phyloP scores from a whole-genome alignment of 768 basidiomycete species.

The Agaricus blazei region DNA sequence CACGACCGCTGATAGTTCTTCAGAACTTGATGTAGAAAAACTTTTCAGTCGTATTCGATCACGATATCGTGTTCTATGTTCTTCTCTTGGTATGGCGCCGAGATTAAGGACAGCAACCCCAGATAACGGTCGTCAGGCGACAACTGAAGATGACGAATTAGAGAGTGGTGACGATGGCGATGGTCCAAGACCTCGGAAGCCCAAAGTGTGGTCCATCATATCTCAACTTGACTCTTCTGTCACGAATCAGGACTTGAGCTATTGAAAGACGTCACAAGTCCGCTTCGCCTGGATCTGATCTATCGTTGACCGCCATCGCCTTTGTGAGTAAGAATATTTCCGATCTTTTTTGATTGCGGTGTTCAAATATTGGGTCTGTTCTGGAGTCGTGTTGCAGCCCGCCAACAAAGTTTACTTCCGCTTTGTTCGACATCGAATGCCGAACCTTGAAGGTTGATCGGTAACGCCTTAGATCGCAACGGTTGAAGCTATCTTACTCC shows the following conservation, averaged over 20 bases:
- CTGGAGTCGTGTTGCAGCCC: too few species aligned
- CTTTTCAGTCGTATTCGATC: slow-evolving; percentile 84
- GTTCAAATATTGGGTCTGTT: too few species aligned
- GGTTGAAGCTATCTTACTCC: too few species aligned
- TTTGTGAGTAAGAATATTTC: too few species aligned
- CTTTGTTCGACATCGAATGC: too few species aligned
- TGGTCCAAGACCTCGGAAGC: slow-evolving; percentile 1
- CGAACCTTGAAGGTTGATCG: too few species aligned
- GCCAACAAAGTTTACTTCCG: too few species aligned
- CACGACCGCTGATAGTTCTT: slow-evolving; percentile 31
- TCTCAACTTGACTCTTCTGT: slow-evolving; percentile 20
- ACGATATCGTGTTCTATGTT: slow-evolving; percentile 82
- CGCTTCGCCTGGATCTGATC: too few species aligned
- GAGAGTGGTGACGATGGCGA: slow-evolving; percentile 1
- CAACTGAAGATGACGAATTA: slow-evolving; percentile 6
- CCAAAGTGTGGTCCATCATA: slow-evolving; percentile 16
- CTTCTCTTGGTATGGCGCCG: slow-evolving; percentile 64
- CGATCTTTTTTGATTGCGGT: too few species aligned
- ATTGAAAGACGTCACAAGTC: neutral
- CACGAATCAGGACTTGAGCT: slow-evolving; percentile 18
- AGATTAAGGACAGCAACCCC: slow-evolving; percentile 30
- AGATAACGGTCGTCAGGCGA: neutral
- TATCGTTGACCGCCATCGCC: too few species aligned
- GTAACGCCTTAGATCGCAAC: too few species aligned
- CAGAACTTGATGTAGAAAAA: slow-evolving; percentile 62